Conservation (phyloP, 805 yeast genomes). For the Myxozyma sirexii region DNA sequence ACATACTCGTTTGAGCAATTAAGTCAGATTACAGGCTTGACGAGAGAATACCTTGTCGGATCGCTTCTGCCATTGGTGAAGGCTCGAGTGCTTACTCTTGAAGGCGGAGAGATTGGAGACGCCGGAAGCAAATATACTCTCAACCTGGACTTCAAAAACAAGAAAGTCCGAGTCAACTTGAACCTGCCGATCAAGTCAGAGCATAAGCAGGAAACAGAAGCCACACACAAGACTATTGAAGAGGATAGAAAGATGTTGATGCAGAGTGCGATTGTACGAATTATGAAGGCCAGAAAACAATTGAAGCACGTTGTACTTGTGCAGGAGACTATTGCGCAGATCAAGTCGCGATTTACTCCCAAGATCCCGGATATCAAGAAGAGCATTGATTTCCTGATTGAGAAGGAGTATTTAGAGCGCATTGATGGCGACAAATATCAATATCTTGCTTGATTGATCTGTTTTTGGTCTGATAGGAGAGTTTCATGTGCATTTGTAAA, state of each 20-base stretch:
- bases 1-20: constrained; percentile 63
- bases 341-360: constrained; percentile 81
- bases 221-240: constrained; percentile 76
- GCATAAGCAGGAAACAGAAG: constrained; percentile 68
- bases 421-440: constrained; percentile 72
- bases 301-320: constrained; percentile 78
- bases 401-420: constrained; percentile 81
- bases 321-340: constrained; percentile 85
- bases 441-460: constrained; percentile 64
- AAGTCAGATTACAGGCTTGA: constrained; percentile 66
- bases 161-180: constrained; percentile 81
- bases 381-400: constrained; percentile 82
- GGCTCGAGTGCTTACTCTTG: constrained; percentile 69
- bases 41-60: constrained; percentile 67
- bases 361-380: constrained; percentile 82
- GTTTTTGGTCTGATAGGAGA: neutral
- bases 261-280: constrained; percentile 92
- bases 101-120: constrained; percentile 53
- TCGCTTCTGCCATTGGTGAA: constrained; percentile 78
- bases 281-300: constrained; percentile 90
- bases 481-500: neutral
- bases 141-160: constrained; percentile 80
- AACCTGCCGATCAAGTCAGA: constrained; percentile 59
- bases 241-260: constrained; percentile 83
- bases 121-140: constrained; percentile 66